These are phyloP conservation scores for Penicillium parvum DNA, from an alignment of 495 filamentous ascomycete species.

Conservation along the genomic window DNA sequence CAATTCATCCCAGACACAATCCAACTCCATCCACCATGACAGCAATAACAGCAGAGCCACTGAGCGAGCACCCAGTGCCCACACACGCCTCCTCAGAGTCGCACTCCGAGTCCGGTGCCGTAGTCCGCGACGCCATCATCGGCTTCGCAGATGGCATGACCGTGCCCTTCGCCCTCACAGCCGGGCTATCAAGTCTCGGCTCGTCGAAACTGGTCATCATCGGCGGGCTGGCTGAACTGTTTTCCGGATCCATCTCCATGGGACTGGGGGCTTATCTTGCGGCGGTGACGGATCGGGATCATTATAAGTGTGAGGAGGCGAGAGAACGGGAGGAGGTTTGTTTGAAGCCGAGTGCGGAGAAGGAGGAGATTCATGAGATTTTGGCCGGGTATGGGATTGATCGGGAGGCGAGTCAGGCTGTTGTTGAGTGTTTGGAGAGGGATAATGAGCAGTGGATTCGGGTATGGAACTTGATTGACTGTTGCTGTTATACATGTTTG, in stretches of 20 bases:
- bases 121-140: constrained; percentile 43
- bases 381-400: constrained; percentile 39
- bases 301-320: constrained; percentile 43
- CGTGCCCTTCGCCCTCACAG: constrained; percentile 62
- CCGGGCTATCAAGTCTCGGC: constrained; percentile 54
- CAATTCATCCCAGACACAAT: too few species aligned
- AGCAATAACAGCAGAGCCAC: too few species aligned
- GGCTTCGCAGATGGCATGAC: constrained; percentile 62
- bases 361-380: constrained; percentile 40
- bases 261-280: constrained; percentile 61
- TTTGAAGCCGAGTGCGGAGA: constrained; percentile 35
- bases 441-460: constrained; percentile 42
- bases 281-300: constrained; percentile 43
- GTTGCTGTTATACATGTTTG: too few species aligned
- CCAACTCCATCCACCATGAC: too few species aligned
- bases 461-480: too few species aligned
- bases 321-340: constrained; percentile 41
- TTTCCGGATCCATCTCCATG: constrained; percentile 66
- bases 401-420: constrained; percentile 21
- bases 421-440: constrained; percentile 36
- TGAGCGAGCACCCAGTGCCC: too few species aligned
- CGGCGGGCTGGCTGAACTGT: constrained; percentile 64
- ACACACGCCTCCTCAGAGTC: too few species aligned
- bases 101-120: too few species aligned
- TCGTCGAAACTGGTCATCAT: constrained; percentile 62